A percentile compares a stretch with the other conserved stretches of the same genome.
phyloP scores from a whole-genome alignment of 169 alveolate genomes.

The Cyclospora cayetanensis region DNA sequence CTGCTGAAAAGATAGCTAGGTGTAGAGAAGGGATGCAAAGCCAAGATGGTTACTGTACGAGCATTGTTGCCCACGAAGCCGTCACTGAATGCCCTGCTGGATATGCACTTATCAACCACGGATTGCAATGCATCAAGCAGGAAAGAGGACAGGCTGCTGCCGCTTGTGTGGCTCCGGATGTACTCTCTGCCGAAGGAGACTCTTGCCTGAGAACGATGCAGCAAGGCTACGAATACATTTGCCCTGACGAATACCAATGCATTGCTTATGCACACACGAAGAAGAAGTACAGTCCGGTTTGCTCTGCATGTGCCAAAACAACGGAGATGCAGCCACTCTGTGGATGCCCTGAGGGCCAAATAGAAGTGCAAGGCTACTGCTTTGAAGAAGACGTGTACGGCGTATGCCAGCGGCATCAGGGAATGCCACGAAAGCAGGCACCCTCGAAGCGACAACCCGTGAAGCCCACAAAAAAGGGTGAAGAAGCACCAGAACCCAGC shows the following conservation, averaged over 20 bases:
- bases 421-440: constrained; percentile 35
- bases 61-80: constrained; percentile 17
- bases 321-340: constrained; percentile 35
- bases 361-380: constrained; percentile 38
- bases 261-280: constrained; percentile 6
- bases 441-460: not conserved
- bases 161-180: constrained; percentile 15
- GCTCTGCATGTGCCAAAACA: constrained; percentile 56
- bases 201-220: not conserved
- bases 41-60: constrained; percentile 26
- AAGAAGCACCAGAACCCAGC: constrained; percentile 15
- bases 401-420: not conserved
- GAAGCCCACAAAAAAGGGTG: not conserved
- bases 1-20: constrained; percentile 38
- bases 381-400: constrained; percentile 9
- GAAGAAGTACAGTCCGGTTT: constrained; percentile 55
- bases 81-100: constrained; percentile 44
- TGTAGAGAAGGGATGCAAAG: constrained; percentile 26
- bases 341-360: constrained; percentile 52
- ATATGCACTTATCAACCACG: not conserved
- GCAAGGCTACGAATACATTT: constrained; percentile 43
- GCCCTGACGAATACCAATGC: constrained; percentile 46
- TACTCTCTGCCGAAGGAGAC: constrained; percentile 46
- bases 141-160: constrained; percentile 26
- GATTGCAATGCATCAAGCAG: constrained; percentile 18